Base-by-base conservation (phyloP, 2,329 filamentous ascomycete species). In the Periconia sp. region DNA sequence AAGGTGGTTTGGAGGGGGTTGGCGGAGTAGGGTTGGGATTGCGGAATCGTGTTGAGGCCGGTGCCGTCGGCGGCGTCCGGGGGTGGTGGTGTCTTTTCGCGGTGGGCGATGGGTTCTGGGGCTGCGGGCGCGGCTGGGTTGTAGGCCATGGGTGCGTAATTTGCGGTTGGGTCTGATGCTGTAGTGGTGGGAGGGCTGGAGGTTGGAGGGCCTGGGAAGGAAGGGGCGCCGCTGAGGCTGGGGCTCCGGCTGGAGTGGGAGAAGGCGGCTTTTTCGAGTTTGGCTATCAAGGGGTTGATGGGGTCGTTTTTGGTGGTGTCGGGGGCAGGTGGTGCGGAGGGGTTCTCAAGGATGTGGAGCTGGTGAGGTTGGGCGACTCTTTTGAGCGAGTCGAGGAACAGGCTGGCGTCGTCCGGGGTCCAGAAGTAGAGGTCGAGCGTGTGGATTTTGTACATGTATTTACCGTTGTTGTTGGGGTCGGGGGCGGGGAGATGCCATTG, bases 391-490 rank as follows among this genome's bases (percentile, higher is more conserved):
- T 87, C 87, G 56, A 92, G 76, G 59, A 92, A 90, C 52, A 85
- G 81, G 27, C 85, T 76, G 1, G 89, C 88, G 73, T 92, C 89
- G 52, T 85, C 80, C 55, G 85, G 83, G 0, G 85, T 90, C 88
- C 88, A 92, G 66, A 92, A 89, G 76, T 93, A 93, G 14, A 92
- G 77, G 66, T 92, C 89, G 53, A 92, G 70, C 0, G 86, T 87
- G 68, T 91, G 86, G 8, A 93, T 81, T 68, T 85, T 86, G 76
- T 91, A 91, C 78, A 91, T 84, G 71, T 91, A 92, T 71, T 89
- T 91, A 68, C 83, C 86, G 72, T 92, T 85, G 72, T 91, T 90
- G 47, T 80, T 81, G 2, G 85, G 84, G 70, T 92, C 88, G 69
- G 82, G 88, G 0, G 85, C 85, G 1, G 89, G 88, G 7, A 92